Conservation (phyloP, 192 early-diverging fungal species). For the Lunasporangiospora selenospora region DNA sequence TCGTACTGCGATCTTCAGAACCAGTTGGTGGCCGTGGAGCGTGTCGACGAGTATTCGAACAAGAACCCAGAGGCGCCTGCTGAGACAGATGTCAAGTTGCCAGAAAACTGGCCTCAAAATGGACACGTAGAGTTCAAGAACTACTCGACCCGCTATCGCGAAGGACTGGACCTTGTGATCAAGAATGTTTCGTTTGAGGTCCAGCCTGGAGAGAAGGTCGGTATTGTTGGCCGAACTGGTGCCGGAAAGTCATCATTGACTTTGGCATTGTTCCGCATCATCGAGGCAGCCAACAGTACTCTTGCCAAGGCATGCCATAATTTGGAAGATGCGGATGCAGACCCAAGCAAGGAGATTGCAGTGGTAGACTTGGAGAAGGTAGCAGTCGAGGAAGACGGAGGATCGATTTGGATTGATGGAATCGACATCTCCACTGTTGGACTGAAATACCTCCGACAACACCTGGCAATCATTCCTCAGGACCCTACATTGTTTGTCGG, state of each 20-base stretch:
- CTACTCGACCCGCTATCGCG: constrained; percentile 45
- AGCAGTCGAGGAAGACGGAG: constrained; percentile 49
- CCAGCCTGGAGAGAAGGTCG: constrained; percentile 45
- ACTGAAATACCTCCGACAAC: constrained; percentile 64
- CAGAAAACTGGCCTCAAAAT: constrained; percentile 47
- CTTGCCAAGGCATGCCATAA: constrained; percentile 42
- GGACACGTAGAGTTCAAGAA: constrained; percentile 45
- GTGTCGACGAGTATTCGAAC: constrained; percentile 80
- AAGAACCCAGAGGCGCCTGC: constrained; percentile 74
- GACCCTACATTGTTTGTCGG: constrained; percentile 75
- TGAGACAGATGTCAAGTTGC: constrained; percentile 23
- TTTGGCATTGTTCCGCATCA: constrained; percentile 51
- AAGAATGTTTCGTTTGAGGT: constrained; percentile 62
- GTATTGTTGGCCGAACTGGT: constrained; percentile 53
- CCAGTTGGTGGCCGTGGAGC: constrained; percentile 83
- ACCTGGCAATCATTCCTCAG: constrained; percentile 89
- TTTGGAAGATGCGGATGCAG: constrained; percentile 9
- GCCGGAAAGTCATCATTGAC: constrained; percentile 58
- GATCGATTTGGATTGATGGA: constrained; percentile 76
- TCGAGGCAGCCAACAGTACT: constrained; percentile 48
- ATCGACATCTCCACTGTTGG: constrained; percentile 71
- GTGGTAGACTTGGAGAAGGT: constrained; percentile 27
- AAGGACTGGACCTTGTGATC: constrained; percentile 43
- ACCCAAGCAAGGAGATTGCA: constrained; percentile 11
- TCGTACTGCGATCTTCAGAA: constrained; percentile 54